Conservation (phyloP, 2,329 filamentous ascomycete species). For the Claviceps sp. region DNA sequence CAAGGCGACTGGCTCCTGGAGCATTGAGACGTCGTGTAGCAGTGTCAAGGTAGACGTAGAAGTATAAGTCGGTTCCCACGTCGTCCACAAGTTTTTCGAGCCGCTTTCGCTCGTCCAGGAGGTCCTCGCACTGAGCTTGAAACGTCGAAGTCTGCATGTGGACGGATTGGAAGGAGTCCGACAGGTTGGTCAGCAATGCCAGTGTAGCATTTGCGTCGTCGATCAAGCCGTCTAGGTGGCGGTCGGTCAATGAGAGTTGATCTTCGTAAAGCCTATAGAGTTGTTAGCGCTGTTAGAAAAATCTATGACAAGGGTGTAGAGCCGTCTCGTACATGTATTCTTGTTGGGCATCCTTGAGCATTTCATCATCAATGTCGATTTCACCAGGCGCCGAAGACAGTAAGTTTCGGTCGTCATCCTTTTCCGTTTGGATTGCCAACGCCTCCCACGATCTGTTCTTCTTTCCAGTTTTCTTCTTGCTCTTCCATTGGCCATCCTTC, state of each 20-base stretch:
- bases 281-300: conserved; percentile 14
- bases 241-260: conserved; percentile 66
- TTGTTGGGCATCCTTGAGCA: conserved; percentile 72
- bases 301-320: neutral
- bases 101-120: conserved; percentile 69
- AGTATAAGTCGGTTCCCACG: conserved; percentile 80
- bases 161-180: conserved; percentile 75
- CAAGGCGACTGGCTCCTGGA: conserved; percentile 73
- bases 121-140: conserved; percentile 78
- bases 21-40: conserved; percentile 85
- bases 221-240: conserved; percentile 69
- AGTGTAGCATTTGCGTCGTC: conserved; percentile 65
- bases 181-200: conserved; percentile 61
- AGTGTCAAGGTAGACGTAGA: conserved; percentile 86
- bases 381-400: conserved; percentile 7
- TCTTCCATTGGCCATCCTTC: conserved; percentile 31
- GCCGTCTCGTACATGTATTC: conserved; percentile 58
- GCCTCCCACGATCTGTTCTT: conserved; percentile 36
- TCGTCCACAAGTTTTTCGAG: conserved; percentile 69
- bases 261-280: conserved; percentile 55
- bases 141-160: conserved; percentile 88
- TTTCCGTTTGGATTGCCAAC: conserved; percentile 18
- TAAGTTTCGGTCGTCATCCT: conserved; percentile 13
- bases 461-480: conserved; percentile 23
- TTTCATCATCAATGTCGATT: conserved; percentile 41